Conservation (phyloP, 352 stramenopile genomes). For the Phytophthora ramorum region DNA sequence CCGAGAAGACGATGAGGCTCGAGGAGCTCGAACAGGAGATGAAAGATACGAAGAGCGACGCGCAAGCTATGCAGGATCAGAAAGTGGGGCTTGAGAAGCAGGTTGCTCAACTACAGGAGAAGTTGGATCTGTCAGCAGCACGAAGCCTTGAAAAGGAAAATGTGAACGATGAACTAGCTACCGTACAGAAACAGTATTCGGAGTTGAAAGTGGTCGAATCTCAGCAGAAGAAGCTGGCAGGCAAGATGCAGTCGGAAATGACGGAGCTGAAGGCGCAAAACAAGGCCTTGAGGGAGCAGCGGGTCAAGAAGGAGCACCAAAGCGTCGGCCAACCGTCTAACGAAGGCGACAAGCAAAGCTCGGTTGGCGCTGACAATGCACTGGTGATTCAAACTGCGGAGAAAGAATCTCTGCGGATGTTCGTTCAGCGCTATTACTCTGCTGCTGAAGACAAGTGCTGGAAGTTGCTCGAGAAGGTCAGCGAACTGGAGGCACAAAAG, state of each 20-base stretch:
- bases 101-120: constrained; percentile 32
- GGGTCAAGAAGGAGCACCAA: constrained; percentile 20
- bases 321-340: constrained; percentile 18
- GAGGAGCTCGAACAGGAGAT: constrained; percentile 45
- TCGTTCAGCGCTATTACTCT: constrained; percentile 54
- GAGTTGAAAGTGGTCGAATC: constrained; percentile 33
- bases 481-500: constrained; percentile 38
- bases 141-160: constrained; percentile 4
- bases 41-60: constrained; percentile 6
- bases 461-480: constrained; percentile 40
- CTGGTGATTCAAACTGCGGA: constrained; percentile 41
- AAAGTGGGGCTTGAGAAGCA: constrained; percentile 33
- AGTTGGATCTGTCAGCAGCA: constrained; percentile 25
- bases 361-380: background rate
- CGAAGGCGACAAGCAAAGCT: constrained; percentile 11
- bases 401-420: constrained; percentile 55
- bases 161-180: constrained; percentile 27
- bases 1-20: constrained; percentile 47
- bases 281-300: constrained; percentile 21
- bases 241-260: constrained; percentile 29
- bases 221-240: constrained; percentile 8
- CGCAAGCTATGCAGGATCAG: constrained; percentile 9
- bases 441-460: constrained; percentile 59
- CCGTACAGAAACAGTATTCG: constrained; percentile 23
- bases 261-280: constrained; percentile 33